Base-by-base conservation (phyloP, 768 basidiomycete species). In the Boletus sp. region DNA sequence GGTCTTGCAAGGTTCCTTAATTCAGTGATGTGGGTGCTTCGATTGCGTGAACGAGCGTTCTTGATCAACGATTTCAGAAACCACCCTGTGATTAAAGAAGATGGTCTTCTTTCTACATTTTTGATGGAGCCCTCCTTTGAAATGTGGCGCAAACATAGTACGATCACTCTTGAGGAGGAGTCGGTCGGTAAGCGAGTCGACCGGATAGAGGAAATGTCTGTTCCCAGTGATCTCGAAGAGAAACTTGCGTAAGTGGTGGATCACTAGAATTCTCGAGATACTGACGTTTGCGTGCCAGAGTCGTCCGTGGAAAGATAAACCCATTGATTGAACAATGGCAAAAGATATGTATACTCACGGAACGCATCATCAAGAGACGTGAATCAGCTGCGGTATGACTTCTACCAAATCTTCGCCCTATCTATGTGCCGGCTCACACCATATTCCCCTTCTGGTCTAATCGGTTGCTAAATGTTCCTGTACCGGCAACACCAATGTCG, bases 301-400 rank as follows among this genome's bases (percentile, higher is more conserved):
- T 82, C 39, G 81, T 94, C n/a, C 85, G 91, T 47, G 78, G 80
- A 43, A 89, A 84, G 69, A 73, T 96, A n/a, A 79, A 74, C 41
- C 76, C 83, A 3, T 75, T 96, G 38, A 88, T 98, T 54, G 93
- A 93, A 55, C 86, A 90, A 56, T 97, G 94, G 91, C 90, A 94
- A 63, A 86, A 88, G 64, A 85, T 98, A 66, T 91, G 90, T 68
- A 74, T 90, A 52, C 79, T 93, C 51, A 81, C 87, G 19, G 96
- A 98, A 73, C 87, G 93, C 56, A 82, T 92, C 59, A 82, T 96
- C 51, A 92, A 87, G 72, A 83, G 95, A 73, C 84, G 91, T 65
- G 90, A 95, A 79, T 88, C 92, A 74, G 88, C 90, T 77, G 87
- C 90, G 79, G 91, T 90, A 88, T 83, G 90, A 77, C 73, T 71